Conservation (phyloP, 23 red algal genomes). For the Gracilaria caudata region DNA sequence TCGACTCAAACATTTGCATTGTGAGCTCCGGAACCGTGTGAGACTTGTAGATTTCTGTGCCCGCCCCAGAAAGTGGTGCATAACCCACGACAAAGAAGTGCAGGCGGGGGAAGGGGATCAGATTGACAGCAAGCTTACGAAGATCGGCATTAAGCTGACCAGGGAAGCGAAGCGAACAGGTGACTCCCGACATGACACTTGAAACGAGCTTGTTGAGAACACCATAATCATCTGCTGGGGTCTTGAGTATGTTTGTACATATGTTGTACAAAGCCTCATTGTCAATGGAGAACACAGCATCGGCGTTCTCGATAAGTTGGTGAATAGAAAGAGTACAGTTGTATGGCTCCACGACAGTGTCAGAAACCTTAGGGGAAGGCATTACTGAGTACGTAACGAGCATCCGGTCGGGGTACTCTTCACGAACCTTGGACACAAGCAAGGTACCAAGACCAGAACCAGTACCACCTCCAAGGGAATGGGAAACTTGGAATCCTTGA, state of each 20-base stretch:
- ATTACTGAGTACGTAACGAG: slow-evolving; percentile 98
- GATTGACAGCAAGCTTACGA: slow-evolving; percentile 94
- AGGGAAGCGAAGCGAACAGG: slow-evolving; percentile 98
- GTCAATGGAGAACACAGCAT: slow-evolving; percentile 98
- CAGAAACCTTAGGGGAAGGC: slow-evolving; percentile 95
- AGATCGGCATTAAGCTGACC: slow-evolving; percentile 99
- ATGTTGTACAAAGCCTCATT: slow-evolving; percentile 99
- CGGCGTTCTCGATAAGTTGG: slow-evolving; percentile 98
- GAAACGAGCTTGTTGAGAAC: slow-evolving; percentile 95
- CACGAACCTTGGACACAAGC: slow-evolving; percentile 97
- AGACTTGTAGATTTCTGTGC: slow-evolving; percentile 72
- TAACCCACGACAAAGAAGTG: slow-evolving; percentile 97
- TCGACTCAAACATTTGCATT: slow-evolving; percentile 92
- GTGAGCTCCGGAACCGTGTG: slow-evolving; percentile 88
- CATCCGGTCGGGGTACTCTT: slow-evolving; percentile 99
- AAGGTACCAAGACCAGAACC: slow-evolving; percentile 98
- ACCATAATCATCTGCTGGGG: slow-evolving; percentile 57
- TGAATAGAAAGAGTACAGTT: slow-evolving; percentile 97
- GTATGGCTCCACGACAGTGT: slow-evolving; percentile 99
- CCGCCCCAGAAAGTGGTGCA: slow-evolving; percentile 78
- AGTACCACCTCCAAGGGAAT: slow-evolving; percentile 98
- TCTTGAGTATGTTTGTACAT: slow-evolving; percentile 89
- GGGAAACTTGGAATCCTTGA: slow-evolving; percentile 99
- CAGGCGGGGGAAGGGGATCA: slow-evolving; percentile 97
- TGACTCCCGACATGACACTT: slow-evolving; percentile 97